phyloP scores from a whole-genome alignment of 2,329 filamentous ascomycete species.

The Dactylellina cionopaga region DNA sequence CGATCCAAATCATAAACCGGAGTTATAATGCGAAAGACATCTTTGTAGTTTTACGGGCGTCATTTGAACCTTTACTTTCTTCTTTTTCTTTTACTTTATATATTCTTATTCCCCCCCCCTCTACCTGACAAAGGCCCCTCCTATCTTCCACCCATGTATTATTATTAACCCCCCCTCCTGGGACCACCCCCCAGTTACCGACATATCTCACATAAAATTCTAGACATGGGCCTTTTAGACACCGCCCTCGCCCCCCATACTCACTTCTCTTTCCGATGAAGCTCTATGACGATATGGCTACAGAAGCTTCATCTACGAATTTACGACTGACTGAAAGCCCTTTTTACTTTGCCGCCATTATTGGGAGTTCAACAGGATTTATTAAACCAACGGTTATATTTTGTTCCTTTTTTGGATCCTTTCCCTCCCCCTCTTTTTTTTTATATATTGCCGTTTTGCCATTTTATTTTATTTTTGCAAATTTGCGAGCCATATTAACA shows the following conservation, averaged over 20 bases:
- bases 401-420: neutral
- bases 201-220: neutral
- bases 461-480: slow-evolving; percentile 24
- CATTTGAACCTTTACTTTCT: slow-evolving; percentile 59
- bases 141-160: slow-evolving; percentile 21
- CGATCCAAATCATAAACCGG: slow-evolving; percentile 50
- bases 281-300: slow-evolving; percentile 11
- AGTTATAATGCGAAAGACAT: slow-evolving; percentile 37
- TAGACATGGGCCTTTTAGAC: slow-evolving; percentile 28
- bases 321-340: slow-evolving; percentile 34
- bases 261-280: slow-evolving; percentile 3
- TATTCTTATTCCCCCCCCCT: slow-evolving; percentile 21
- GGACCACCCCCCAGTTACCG: neutral
- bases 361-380: slow-evolving; percentile 39
- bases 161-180: slow-evolving; percentile 9
- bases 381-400: too few relatives aligned
- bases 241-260: neutral
- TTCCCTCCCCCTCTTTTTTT: slow-evolving; percentile 49
- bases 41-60: slow-evolving; percentile 56
- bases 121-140: neutral
- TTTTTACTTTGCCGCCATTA: slow-evolving; percentile 29
- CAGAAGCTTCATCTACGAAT: slow-evolving; percentile 21
- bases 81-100: slow-evolving; percentile 54
- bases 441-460: slow-evolving; percentile 43
- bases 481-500: too few relatives aligned